Conservation (phyloP, 1,139 yeast species). For the Saccharomycopsis phalli region DNA sequence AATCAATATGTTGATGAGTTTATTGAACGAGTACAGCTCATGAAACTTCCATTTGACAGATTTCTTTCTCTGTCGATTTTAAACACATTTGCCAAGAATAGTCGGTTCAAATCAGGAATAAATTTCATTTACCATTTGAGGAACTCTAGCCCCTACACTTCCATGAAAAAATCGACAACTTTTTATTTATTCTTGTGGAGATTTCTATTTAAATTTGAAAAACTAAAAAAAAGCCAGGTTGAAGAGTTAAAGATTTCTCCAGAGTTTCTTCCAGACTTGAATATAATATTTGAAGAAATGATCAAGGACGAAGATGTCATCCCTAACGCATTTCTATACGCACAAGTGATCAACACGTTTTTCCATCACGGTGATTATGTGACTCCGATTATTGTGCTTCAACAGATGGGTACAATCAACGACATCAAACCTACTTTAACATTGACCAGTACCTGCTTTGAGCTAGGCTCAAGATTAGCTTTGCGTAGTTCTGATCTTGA, state of each 20-base stretch:
- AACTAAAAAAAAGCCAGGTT: background rate
- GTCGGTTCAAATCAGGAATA: background rate
- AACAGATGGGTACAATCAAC: slow-evolving; percentile 1
- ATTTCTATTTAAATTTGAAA: background rate
- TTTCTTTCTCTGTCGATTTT: background rate
- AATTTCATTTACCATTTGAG: background rate
- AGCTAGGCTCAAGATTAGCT: background rate
- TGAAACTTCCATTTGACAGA: background rate
- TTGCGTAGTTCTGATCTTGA: too few relatives aligned
- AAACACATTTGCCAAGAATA: background rate
- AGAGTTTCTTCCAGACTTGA: background rate
- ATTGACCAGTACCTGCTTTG: background rate
- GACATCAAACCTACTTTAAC: slow-evolving; percentile 1
- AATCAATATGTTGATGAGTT: background rate
- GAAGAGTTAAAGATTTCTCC: background rate
- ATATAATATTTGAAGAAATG: background rate
- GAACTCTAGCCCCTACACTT: background rate
- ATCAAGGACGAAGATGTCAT: slow-evolving; percentile 1
- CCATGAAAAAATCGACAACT: background rate
- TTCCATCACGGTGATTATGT: slow-evolving; percentile 1
- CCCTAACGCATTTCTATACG: slow-evolving; percentile 1
- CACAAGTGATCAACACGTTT: background rate
- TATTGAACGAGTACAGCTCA: background rate
- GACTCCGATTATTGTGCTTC: slow-evolving; percentile 1
- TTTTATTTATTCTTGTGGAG: slow-evolving; percentile 1